These are phyloP conservation scores for Colletotrichum euphorbiae DNA, from an alignment of 2,329 filamentous ascomycete species.

Conservation along the genomic window DNA sequence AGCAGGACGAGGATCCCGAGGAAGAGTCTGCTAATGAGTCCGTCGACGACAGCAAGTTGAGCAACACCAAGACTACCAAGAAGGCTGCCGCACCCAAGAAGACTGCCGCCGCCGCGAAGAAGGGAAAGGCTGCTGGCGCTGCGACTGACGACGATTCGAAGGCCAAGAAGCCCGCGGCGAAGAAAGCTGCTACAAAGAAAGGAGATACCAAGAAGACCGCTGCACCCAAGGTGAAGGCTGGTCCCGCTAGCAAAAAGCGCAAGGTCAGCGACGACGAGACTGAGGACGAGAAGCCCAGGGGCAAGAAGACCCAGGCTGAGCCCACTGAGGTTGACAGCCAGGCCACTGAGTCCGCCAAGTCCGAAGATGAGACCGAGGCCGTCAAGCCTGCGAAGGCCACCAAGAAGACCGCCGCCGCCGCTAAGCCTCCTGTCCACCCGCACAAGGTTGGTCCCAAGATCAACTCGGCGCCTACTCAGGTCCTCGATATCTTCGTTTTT, in stretches of 20 bases:
- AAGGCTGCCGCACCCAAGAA: conserved; percentile 42
- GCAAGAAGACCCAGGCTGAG: conserved; percentile 41
- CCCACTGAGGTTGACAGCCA: conserved; percentile 35
- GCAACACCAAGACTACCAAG: conserved; percentile 49
- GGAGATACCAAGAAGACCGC: conserved; percentile 33
- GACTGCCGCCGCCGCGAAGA: conserved; percentile 37
- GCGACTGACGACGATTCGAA: conserved; percentile 42
- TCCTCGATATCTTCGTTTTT: conserved; percentile 82
- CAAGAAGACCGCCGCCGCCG: conserved; percentile 36
- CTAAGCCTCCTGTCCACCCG: conserved; percentile 31
- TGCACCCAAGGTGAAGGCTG: conserved; percentile 29
- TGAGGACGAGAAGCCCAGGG: conserved; percentile 41
- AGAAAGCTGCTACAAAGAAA: conserved; percentile 64
- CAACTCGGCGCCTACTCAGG: conserved; percentile 71
- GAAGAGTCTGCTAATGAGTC: conserved; percentile 23
- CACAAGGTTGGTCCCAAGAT: conserved; percentile 45
- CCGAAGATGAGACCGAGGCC: conserved; percentile 29
- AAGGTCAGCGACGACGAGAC: conserved; percentile 36
- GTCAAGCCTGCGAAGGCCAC: conserved; percentile 38
- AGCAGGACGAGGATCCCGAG: conserved; percentile 6
- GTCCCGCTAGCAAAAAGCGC: conserved; percentile 40
- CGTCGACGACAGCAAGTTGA: conserved; percentile 7
- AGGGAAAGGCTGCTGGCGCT: conserved; percentile 62
- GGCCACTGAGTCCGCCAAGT: conserved; percentile 36
- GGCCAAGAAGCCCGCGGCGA: conserved; percentile 57